A percentile compares a stretch with the other conserved stretches of the same genome.
phyloP scores from a whole-genome alignment of 2,329 filamentous ascomycete species.

The Colletotrichum sp. region DNA sequence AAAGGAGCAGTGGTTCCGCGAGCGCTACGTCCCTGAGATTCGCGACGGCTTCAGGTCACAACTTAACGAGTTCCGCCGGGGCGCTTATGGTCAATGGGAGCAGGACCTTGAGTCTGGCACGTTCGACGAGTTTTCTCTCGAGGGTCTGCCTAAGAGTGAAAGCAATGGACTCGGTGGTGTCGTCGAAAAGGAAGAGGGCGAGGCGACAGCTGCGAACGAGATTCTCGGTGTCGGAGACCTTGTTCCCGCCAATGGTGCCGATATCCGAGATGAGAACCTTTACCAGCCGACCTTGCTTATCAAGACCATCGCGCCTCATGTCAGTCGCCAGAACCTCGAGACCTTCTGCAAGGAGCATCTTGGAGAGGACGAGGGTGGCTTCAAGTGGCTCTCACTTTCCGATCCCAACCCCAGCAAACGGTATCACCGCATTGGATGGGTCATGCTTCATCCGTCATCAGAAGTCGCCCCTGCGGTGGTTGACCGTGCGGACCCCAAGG shows the following conservation, averaged over 20 bases:
- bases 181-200: conserved; percentile 93
- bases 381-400: conserved; percentile 94
- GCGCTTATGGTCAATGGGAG: conserved; percentile 86
- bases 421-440: conserved; percentile 98
- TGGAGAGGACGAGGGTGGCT: conserved; percentile 88
- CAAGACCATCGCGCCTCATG: conserved; percentile 96
- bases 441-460: conserved; percentile 85
- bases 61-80: conserved; percentile 80
- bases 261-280: conserved; percentile 87
- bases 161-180: conserved; percentile 85
- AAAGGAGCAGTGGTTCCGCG: conserved; percentile 96
- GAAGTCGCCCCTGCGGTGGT: conserved; percentile 61
- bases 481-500: conserved; percentile 76
- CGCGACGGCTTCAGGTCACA: conserved; percentile 76
- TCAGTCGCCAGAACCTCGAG: conserved; percentile 92
- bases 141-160: conserved; percentile 92
- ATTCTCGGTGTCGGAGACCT: conserved; percentile 92
- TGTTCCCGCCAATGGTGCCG: conserved; percentile 80
- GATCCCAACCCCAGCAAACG: conserved; percentile 97
- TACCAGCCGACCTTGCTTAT: conserved; percentile 92
- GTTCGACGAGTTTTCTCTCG: conserved; percentile 94
- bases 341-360: conserved; percentile 94
- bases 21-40: conserved; percentile 87
- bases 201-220: conserved; percentile 89
- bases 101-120: conserved; percentile 82